Conservation (phyloP, 805 yeast genomes). For the Metschnikowia continentalis region DNA sequence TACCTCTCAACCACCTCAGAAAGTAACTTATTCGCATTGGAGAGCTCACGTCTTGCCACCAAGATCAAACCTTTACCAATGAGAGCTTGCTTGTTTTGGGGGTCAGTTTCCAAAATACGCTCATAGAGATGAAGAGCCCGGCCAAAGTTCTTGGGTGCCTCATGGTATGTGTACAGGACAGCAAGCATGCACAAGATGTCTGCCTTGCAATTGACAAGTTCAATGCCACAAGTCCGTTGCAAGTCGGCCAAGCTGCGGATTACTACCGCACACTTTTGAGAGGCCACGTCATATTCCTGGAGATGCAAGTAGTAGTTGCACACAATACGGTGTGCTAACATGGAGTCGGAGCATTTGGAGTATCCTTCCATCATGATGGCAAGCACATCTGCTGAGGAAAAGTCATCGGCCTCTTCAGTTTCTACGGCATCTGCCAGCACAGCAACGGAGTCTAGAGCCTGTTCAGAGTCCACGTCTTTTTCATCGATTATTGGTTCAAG, state of each 20-base stretch:
- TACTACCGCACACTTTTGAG: constrained; percentile 57
- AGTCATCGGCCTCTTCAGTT: constrained; percentile 8
- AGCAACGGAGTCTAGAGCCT: constrained; percentile 8
- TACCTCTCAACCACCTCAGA: constrained; percentile 42
- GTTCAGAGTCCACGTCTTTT: constrained; percentile 8
- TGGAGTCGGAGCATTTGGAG: constrained; percentile 34
- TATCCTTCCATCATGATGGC: constrained; percentile 50
- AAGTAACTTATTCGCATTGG: constrained; percentile 52
- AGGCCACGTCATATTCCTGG: constrained; percentile 61
- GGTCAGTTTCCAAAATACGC: constrained; percentile 42
- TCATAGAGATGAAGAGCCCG: constrained; percentile 73
- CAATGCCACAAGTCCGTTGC: constrained; percentile 43
- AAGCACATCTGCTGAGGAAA: constrained; percentile 49
- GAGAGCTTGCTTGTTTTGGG: constrained; percentile 52
- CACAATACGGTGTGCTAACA: constrained; percentile 63
- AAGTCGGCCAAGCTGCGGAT: constrained; percentile 50
- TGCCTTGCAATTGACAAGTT: constrained; percentile 48
- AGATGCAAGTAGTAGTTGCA: constrained; percentile 55
- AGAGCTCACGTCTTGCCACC: constrained; percentile 58
- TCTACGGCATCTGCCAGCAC: constrained; percentile 6
- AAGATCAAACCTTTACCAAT: constrained; percentile 80
- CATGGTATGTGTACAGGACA: constrained; percentile 72
- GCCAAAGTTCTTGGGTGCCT: constrained; percentile 83
- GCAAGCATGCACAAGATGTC: constrained; percentile 68
- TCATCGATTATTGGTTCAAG: neutral